Evolutionary conservation across 768 basidiomycete genomes (phyloP), one percentile per base, ranked within the genome.

Genomic region (Boletus subparvulus): DNA sequence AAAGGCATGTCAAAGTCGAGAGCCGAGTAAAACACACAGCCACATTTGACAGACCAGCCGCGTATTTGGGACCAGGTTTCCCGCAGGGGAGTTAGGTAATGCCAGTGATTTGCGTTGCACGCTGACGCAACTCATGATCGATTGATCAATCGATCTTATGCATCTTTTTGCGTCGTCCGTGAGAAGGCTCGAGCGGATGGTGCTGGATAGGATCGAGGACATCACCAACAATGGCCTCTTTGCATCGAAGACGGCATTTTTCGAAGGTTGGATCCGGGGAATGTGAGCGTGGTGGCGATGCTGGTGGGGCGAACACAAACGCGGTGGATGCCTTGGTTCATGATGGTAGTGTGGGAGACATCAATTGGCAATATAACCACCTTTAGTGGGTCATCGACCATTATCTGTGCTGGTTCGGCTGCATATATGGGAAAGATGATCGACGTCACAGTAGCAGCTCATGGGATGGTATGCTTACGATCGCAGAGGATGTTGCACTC

Each of bases 321-420:
- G 72, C 0, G 72, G 61, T 86, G 87, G 33, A 86, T 73, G 11
- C 70, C 64, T 21, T 73, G 67, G 3, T 83, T 87, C 43, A 90
- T 86, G 59, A 95, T 88, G 4, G 89, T 90, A 0, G 83, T 87
- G 69, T 95, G 94, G 3, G 93, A 90, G 17, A 94, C 88, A 65
- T 96, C 94, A 61, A 96, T 81, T 0, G 91, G 90, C 28, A 93
- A 82, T 91, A 92, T 92, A 14, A 76, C 73, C 32, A 75, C 82
- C 74, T 83, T 86, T 8, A 90, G 76, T 3, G 88, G 85, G 6
- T 78, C 78, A 65, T 92, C 78, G 43, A 93, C 70, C 12, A 94
- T 88, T 50, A 94, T 92, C 63, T 91, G 87, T 2, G 87, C 81
- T 4, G 93, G 90, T 68, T 94, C 90, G 9, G 90, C 88, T 91